Base-by-base conservation (phyloP, 2,329 filamentous ascomycete genomes). In the Ophiobolus disseminans region DNA sequence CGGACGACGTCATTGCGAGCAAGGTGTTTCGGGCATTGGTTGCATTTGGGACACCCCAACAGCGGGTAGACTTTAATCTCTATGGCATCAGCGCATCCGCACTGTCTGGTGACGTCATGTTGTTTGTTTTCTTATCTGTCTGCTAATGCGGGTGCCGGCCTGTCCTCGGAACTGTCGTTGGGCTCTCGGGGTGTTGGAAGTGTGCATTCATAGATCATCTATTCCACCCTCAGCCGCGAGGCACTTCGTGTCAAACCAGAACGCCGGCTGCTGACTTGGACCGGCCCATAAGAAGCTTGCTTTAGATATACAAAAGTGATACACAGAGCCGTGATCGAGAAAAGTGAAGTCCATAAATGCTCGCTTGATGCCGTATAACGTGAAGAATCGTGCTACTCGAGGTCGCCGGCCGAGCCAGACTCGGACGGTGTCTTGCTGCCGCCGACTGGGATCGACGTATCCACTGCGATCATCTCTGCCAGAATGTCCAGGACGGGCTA, bases 381-480 rank as follows among this genome's bases (percentile, higher is more conserved):
- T 36, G 38, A 38, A 38, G 36, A 26, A 30, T 6, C 34, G 23
- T 7, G 36, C 43, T 70, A 71, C 55, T 73, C 69, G 42, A 73
- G 64, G 38, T 66, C 69, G 48, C 59, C 64, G 37, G 60, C 60
- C 20, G 68, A 70, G 11, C 68, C 70, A 7, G 66, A 57, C 50
- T 72, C 69, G 28, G 69, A 72, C 5, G 70, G 62, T 36, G 69
- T 63, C 57, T 69, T 72, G 60, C 64, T 70, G 49, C 65, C 64
- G 50, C 67, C 66, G 34, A 72, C 69, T 42, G 71, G 68, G 53
- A 79, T 79, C 65, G 72, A 85, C 56, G 88, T 84, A 78, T 97
- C 94, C 75, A 92, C 86, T 58, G 92, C 93, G 69, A 99, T 96
- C 91, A 99, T 97, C 79, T 97, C 91, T 60, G 94, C 94, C 56